Evolutionary conservation across 2,329 filamentous ascomycete species (phyloP), one percentile per base, ranked within the genome.

Genomic region (Ceratocystis eucalypticola): DNA sequence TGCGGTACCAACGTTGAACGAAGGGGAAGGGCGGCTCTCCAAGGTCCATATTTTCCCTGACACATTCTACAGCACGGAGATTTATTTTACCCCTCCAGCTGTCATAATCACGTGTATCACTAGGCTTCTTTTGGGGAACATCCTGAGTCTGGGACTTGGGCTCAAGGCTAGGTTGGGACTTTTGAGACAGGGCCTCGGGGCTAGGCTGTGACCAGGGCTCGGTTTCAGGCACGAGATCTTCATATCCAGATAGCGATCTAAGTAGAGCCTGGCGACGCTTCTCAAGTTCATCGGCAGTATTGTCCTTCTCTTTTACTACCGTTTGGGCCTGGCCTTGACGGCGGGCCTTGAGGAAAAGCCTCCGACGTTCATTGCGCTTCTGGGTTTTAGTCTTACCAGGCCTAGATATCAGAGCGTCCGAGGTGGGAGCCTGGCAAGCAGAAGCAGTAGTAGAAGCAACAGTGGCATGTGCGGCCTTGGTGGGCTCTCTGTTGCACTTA

Each of bases 11-110:
- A 61, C 89, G 83, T 74, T 96, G 91, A 17, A 88, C 80, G 74
- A 96, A 96, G 0, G 92, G 92, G 72, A 95, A 96, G 0, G 92
- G 89, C 0, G 93, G 92, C 44, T 89, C 82, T 65, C 83, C 88
- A 59, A 96, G 78, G 41, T 82, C 77, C 48, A 90, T 77, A 4
- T 80, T 82, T 37, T 88, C 82, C n/a, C 88, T 81, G 69, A 85
- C 84, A 75, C 92, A 96, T 74, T 97, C 93, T 0, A 95, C 89
- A 25, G 90, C 92, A 28, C 83, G 82, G 68, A 96, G 84, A 10
- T 78, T 81, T 68, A 96, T 86, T 70, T 85, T 90, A 3, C 83
- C 77, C 70, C 84, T 84, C 92, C 92, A 96, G 25, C 83, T 80
- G 37, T 88, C 80, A 61, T 37, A 25, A 48, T 64, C 61, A n/a